A percentile compares a stretch with the other conserved stretches of the same genome.
phyloP scores from a whole-genome alignment of 805 yeast genomes.

The Ogataea wickerhamii region DNA sequence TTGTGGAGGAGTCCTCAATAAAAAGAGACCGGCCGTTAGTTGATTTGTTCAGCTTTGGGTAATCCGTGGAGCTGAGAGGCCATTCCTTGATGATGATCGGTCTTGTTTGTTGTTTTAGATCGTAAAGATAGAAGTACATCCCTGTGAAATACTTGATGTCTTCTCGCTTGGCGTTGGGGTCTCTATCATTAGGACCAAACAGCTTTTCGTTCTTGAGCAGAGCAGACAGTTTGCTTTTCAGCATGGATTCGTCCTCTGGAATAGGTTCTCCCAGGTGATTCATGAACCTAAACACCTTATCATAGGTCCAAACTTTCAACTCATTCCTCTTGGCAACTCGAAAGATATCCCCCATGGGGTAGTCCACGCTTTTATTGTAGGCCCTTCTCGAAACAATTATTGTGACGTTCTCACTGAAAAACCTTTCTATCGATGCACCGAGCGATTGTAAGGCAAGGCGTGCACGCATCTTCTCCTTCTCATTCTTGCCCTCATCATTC shows the following conservation, averaged over 20 bases:
- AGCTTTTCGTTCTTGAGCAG: conserved; percentile 80
- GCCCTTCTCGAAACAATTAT: conserved; percentile 73
- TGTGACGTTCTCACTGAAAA: conserved; percentile 62
- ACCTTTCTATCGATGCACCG: conserved; percentile 56
- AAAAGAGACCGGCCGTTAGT: conserved; percentile 82
- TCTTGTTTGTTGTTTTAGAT: conserved; percentile 68
- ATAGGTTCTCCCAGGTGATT: conserved; percentile 51
- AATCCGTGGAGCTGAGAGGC: conserved; percentile 42
- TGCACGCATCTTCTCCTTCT: conserved; percentile 35
- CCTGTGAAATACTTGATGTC: conserved; percentile 80
- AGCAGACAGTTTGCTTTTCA: conserved; percentile 43
- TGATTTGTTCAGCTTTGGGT: conserved; percentile 59
- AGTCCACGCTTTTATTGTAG: conserved; percentile 37
- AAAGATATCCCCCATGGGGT: conserved; percentile 60
- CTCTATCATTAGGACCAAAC: conserved; percentile 85
- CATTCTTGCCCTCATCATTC: conserved; percentile 34
- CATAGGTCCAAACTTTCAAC: conserved; percentile 84
- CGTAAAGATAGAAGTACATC: conserved; percentile 75
- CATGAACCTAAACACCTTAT: conserved; percentile 78
- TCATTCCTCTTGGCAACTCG: conserved; percentile 55
- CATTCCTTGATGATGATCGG: conserved; percentile 86
- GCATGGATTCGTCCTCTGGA: conserved; percentile 23
- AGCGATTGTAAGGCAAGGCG: conserved; percentile 36
- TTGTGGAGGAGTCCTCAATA: conserved; percentile 46
- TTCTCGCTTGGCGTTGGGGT: conserved; percentile 78